These are phyloP conservation scores for Geotrichum histeridarum DNA, from an alignment of 1,139 yeast species.

Conservation along the genomic window DNA sequence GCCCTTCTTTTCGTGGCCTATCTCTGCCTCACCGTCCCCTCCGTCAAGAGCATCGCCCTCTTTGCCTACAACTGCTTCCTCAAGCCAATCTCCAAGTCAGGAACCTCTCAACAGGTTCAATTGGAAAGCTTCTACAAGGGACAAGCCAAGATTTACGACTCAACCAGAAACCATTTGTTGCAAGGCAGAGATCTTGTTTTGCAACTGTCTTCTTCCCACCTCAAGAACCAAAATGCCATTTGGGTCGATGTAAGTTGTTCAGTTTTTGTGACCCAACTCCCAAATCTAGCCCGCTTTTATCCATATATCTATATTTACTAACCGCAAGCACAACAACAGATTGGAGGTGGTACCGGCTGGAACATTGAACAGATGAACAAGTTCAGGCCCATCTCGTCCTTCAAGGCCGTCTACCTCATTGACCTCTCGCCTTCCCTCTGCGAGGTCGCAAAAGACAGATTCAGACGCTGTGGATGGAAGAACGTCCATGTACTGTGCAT, in stretches of 20 bases:
- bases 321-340: too few species aligned
- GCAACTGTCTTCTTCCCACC: constrained; percentile 54
- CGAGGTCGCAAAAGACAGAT: constrained; percentile 61
- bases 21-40: background rate
- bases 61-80: constrained; percentile 52
- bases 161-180: constrained; percentile 57
- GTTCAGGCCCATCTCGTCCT: constrained; percentile 48
- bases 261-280: background rate
- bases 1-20: constrained; percentile 2
- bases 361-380: constrained; percentile 72
- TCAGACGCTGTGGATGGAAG: constrained; percentile 50
- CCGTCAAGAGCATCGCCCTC: constrained; percentile 20
- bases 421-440: constrained; percentile 75
- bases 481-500: constrained; percentile 68
- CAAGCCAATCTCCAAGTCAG: constrained; percentile 53
- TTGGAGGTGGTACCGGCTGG: constrained; percentile 84
- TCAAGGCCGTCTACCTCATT: constrained; percentile 63
- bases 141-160: constrained; percentile 71
- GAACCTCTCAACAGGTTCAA: constrained; percentile 55
- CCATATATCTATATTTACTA: too few species aligned
- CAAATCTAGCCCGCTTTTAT: too few species aligned
- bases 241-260: constrained; percentile 55
- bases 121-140: constrained; percentile 68
- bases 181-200: constrained; percentile 69
- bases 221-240: constrained; percentile 43